A percentile compares a stretch with the other conserved stretches of the same genome.
phyloP scores from a whole-genome alignment of 306 rosid species.

The Gastrolobium villosum region DNA sequence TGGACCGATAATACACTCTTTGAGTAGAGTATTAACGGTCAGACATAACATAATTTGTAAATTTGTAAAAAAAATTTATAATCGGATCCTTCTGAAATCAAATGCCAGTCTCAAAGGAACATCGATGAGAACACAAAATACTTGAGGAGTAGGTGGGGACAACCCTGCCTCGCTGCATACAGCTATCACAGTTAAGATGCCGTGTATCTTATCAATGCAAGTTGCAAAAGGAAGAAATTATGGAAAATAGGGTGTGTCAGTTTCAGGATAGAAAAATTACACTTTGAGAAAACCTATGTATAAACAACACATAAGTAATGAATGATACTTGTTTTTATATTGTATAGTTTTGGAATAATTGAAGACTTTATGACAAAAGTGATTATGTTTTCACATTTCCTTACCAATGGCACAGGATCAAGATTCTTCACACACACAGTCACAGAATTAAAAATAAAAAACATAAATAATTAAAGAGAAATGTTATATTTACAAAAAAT shows the following conservation, averaged over 20 bases:
- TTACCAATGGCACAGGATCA: neutral
- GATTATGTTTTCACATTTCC: neutral
- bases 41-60: too few species aligned
- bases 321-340: neutral
- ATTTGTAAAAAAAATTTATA: too few species aligned
- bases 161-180: conserved; percentile 39
- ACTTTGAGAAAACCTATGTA: neutral
- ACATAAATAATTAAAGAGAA: too few species aligned
- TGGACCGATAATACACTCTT: too few species aligned
- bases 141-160: conserved; percentile 18
- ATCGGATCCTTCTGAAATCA: too few species aligned
- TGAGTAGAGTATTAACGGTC: too few species aligned
- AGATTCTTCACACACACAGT: neutral
- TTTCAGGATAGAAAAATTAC: neutral
- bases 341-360: conserved; percentile 29
- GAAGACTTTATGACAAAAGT: conserved; percentile 35
- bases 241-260: neutral
- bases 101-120: conserved; percentile 8
- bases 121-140: conserved; percentile 34
- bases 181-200: conserved; percentile 45
- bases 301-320: neutral
- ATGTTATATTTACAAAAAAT: too few species aligned
- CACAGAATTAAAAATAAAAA: too few species aligned
- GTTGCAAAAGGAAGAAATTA: neutral
- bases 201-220: neutral